Evolutionary conservation across 805 yeast species (phyloP).

Genomic region (Candida railenensis): DNA sequence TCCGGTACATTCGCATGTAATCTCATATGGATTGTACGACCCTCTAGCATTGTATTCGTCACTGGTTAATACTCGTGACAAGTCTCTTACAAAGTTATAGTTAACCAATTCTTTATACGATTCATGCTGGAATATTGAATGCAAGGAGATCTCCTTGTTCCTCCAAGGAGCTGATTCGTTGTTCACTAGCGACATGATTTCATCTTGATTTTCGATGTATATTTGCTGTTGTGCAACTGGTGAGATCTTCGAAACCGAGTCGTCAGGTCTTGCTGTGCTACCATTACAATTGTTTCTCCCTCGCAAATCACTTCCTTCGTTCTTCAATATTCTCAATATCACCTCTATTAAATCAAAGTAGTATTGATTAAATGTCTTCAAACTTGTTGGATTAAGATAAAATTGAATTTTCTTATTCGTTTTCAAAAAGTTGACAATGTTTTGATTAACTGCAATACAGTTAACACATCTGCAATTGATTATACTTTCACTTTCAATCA

Average conservation of each 20-base stretch:
- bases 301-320: background rate
- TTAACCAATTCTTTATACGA: constrained; percentile 12
- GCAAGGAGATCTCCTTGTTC: constrained; percentile 1
- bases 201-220: constrained; percentile 1
- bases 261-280: background rate
- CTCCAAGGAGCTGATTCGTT: constrained; percentile 1
- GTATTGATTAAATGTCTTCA: constrained; percentile 9
- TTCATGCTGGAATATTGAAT: constrained; percentile 10
- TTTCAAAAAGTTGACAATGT: constrained; percentile 7
- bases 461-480: background rate
- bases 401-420: constrained; percentile 12
- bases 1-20: constrained; percentile 9
- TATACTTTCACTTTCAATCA: background rate
- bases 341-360: constrained; percentile 9
- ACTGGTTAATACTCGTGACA: background rate
- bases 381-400: constrained; percentile 12
- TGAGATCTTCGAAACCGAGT: background rate
- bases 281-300: background rate
- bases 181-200: background rate
- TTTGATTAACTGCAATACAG: background rate
- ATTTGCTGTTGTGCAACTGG: constrained; percentile 1
- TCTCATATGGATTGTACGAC: constrained; percentile 6
- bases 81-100: constrained; percentile 9
- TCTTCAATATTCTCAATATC: constrained; percentile 5
- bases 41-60: background rate